Evolutionary conservation across 768 basidiomycete genomes (phyloP).

Genomic region (Dacryopinax primogenitus): DNA sequence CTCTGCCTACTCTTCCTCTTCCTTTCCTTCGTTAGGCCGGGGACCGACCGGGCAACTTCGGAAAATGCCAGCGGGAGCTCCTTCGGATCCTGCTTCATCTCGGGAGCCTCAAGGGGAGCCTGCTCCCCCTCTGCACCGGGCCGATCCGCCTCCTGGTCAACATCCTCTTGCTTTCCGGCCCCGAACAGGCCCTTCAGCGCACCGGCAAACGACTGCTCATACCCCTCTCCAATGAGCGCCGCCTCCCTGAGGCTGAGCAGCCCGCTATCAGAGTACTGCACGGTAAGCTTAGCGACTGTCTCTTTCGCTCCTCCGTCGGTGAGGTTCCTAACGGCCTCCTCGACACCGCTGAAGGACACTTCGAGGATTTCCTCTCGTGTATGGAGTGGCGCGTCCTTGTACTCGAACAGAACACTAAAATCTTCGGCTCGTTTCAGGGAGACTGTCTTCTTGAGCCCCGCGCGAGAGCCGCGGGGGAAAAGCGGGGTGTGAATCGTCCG

Average conservation of each 20-base stretch:
- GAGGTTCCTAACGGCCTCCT: conserved; percentile 66
- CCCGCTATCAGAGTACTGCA: conserved; percentile 74
- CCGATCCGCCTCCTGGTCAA: conserved; percentile 13
- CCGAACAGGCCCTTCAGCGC: conserved; percentile 85
- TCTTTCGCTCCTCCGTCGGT: conserved; percentile 70
- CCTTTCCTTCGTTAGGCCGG: conserved; percentile 64
- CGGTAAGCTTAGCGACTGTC: conserved; percentile 74
- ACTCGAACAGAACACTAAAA: conserved; percentile 63
- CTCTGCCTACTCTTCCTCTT: conserved; percentile 61
- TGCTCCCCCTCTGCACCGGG: conserved; percentile 6
- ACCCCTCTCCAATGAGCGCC: conserved; percentile 17
- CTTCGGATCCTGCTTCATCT: conserved; percentile 36
- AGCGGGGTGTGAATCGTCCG: conserved; percentile 63
- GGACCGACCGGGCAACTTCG: conserved; percentile 48
- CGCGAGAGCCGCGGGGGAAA: conserved; percentile 65
- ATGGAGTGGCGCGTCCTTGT: conserved; percentile 52
- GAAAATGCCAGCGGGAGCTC: conserved; percentile 58
- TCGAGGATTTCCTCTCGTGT: conserved; percentile 64
- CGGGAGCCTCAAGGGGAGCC: conserved; percentile 17
- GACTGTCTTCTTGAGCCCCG: conserved; percentile 71
- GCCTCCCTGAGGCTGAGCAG: conserved; percentile 73
- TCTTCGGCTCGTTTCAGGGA: conserved; percentile 78
- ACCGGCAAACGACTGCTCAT: conserved; percentile 31
- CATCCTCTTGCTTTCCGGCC: conserved; percentile 32
- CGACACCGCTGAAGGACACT: conserved; percentile 56